These are phyloP conservation scores for Zygosaccharomyces sapae DNA, from an alignment of 1,139 yeast species.

Conservation along the genomic window DNA sequence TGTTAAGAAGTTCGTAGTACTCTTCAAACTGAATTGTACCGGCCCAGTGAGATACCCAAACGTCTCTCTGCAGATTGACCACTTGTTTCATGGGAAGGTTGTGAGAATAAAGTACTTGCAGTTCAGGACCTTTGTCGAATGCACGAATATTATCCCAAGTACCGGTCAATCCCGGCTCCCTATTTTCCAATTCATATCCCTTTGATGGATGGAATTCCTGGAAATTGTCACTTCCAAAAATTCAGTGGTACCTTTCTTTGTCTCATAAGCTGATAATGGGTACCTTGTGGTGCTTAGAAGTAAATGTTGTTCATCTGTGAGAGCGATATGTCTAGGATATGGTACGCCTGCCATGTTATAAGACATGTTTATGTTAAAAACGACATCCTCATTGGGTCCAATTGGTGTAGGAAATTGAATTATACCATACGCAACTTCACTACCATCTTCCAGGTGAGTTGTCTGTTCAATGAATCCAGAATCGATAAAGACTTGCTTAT, in stretches of 20 bases:
- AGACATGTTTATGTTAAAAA: slow-evolving; percentile 52
- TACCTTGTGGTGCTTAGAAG: slow-evolving; percentile 52
- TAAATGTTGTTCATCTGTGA: slow-evolving; percentile 62
- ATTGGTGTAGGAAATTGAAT: slow-evolving; percentile 61
- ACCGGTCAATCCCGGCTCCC: slow-evolving; percentile 50
- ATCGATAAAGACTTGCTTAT: slow-evolving; percentile 35
- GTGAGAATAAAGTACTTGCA: slow-evolving; percentile 60
- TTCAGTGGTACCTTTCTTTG: slow-evolving; percentile 48
- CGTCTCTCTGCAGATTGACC: slow-evolving; percentile 59
- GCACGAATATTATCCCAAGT: slow-evolving; percentile 50
- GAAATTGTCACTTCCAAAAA: slow-evolving; percentile 42
- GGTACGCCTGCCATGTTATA: slow-evolving; percentile 52
- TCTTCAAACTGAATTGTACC: slow-evolving; percentile 67
- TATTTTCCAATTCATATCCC: slow-evolving; percentile 41
- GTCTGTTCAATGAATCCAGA: slow-evolving; percentile 37
- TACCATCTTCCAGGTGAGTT: slow-evolving; percentile 29
- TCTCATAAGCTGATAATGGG: slow-evolving; percentile 61
- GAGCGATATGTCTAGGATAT: slow-evolving; percentile 56
- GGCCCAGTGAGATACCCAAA: slow-evolving; percentile 83
- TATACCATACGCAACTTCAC: slow-evolving; percentile 41
- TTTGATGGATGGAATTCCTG: slow-evolving; percentile 38
- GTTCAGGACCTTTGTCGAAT: slow-evolving; percentile 42
- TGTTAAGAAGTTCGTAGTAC: slow-evolving; percentile 73
- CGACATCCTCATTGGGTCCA: slow-evolving; percentile 54
- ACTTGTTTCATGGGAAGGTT: slow-evolving; percentile 64